These are phyloP conservation scores for Pelargonium fulgidum DNA, from an alignment of 441 rosid genomes.

Conservation along the genomic window DNA sequence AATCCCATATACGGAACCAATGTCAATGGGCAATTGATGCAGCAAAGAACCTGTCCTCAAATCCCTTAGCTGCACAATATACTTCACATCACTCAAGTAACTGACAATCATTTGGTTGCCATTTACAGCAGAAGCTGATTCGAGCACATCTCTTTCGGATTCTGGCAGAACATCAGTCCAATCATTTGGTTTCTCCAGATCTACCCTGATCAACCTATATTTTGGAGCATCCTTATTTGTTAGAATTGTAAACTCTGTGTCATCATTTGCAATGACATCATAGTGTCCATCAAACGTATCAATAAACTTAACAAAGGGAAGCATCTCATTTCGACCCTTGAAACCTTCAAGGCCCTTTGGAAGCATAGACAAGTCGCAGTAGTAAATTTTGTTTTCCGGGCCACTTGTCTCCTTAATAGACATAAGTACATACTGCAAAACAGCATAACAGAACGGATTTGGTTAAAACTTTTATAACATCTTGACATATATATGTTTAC, in stretches of 20 bases:
- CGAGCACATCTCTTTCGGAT: constrained; percentile 72
- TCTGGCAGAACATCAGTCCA: constrained; percentile 79
- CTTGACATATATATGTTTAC: neutral
- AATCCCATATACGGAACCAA: constrained; percentile 63
- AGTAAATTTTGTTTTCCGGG: constrained; percentile 80
- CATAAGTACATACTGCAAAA: constrained; percentile 72
- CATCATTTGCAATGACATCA: constrained; percentile 66
- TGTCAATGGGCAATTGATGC: constrained; percentile 68
- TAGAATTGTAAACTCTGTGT: constrained; percentile 57
- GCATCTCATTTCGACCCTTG: constrained; percentile 41
- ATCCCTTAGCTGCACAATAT: constrained; percentile 73
- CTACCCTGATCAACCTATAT: constrained; percentile 73
- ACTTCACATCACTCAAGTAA: constrained; percentile 86
- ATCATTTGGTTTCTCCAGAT: constrained; percentile 58
- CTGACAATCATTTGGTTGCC: constrained; percentile 57
- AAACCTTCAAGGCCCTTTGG: constrained; percentile 62
- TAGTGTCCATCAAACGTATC: constrained; percentile 68
- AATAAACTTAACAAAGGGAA: constrained; percentile 70
- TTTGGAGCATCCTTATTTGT: constrained; percentile 83
- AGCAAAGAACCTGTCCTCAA: constrained; percentile 63
- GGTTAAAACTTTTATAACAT: neutral
- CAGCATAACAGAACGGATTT: constrained; percentile 6
- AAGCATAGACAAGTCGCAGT: constrained; percentile 64
- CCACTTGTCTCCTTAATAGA: constrained; percentile 55
- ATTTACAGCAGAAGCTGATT: constrained; percentile 63